These are phyloP conservation scores for Lathyrus tuberosus DNA, from an alignment of 306 rosid genomes.

Conservation along the genomic window DNA sequence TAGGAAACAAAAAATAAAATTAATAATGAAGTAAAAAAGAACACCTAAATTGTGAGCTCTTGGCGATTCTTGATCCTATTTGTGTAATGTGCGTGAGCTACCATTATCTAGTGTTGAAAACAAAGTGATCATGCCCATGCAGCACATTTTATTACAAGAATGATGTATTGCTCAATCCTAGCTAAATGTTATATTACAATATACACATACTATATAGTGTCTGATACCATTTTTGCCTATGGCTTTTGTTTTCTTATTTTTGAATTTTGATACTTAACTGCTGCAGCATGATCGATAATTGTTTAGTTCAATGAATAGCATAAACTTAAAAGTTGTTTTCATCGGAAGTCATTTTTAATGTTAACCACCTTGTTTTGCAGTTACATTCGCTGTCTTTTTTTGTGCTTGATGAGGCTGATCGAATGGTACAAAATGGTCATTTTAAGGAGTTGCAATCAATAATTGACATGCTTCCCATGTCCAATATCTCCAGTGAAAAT, in stretches of 20 bases:
- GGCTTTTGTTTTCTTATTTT: background rate
- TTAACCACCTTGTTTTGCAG: constrained; percentile 57
- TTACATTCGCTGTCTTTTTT: constrained; percentile 88
- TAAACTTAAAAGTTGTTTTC: constrained; percentile 11
- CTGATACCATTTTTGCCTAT: constrained; percentile 20
- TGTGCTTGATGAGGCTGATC: constrained; percentile 98
- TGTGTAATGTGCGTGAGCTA: constrained; percentile 10
- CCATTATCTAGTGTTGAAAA: background rate
- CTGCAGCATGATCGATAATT: constrained; percentile 16
- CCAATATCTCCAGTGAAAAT: constrained; percentile 49
- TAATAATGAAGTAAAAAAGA: background rate
- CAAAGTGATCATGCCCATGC: background rate
- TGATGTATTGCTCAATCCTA: constrained; percentile 6
- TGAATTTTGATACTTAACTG: constrained; percentile 2
- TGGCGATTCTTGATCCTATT: constrained; percentile 21
- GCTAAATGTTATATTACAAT: background rate
- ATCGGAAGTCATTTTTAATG: constrained; percentile 33
- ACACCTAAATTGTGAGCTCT: constrained; percentile 5
- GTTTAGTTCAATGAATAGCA: constrained; percentile 30
- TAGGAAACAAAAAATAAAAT: constrained; percentile 14
- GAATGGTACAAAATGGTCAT: too few species aligned
- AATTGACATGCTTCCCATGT: constrained; percentile 86
- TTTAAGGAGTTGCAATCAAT: constrained; percentile 90
- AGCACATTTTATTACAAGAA: constrained; percentile 26
- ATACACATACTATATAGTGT: background rate